phyloP scores from a whole-genome alignment of 116 monocot genomes.

The Iris pallida region DNA sequence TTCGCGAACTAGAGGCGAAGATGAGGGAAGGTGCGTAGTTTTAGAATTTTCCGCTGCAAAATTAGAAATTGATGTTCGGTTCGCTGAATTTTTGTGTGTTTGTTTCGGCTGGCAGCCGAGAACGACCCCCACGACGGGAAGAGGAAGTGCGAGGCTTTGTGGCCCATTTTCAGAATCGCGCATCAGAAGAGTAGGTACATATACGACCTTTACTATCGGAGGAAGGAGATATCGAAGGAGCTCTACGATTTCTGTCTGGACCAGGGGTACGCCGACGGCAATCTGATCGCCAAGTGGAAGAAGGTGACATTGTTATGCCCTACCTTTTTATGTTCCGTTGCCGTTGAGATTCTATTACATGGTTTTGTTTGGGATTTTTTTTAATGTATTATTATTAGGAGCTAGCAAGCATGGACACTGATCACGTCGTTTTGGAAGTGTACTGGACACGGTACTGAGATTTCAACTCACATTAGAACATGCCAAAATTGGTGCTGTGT shows the following conservation, averaged over 20 bases:
- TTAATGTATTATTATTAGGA: too few species aligned
- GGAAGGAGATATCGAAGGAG: constrained; percentile 92
- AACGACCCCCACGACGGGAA: constrained; percentile 95
- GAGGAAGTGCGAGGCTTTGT: constrained; percentile 84
- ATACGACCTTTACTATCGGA: constrained; percentile 76
- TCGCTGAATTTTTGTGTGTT: background rate
- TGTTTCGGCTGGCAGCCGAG: constrained; percentile 48
- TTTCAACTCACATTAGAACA: too few species aligned
- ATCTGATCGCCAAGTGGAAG: constrained; percentile 97
- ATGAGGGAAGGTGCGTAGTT: constrained; percentile 77
- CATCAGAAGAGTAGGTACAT: constrained; percentile 92
- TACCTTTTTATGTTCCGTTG: constrained; percentile 1
- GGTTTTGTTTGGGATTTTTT: too few species aligned
- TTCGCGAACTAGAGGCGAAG: constrained; percentile 81
- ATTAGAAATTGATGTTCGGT: background rate
- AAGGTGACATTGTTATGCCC: constrained; percentile 40
- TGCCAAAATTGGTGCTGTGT: too few species aligned
- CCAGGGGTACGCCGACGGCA: constrained; percentile 83
- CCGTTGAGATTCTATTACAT: too few species aligned
- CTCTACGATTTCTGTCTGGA: constrained; percentile 88
- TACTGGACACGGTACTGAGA: too few species aligned
- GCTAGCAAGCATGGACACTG: too few species aligned
- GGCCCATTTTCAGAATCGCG: constrained; percentile 80
- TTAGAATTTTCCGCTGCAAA: background rate
- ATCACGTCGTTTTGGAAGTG: too few species aligned